A percentile compares a stretch with the other conserved stretches of the same genome.
Conservation (phyloP, 345 rosid genomes). For the Melaleuca quinquenervia region DNA sequence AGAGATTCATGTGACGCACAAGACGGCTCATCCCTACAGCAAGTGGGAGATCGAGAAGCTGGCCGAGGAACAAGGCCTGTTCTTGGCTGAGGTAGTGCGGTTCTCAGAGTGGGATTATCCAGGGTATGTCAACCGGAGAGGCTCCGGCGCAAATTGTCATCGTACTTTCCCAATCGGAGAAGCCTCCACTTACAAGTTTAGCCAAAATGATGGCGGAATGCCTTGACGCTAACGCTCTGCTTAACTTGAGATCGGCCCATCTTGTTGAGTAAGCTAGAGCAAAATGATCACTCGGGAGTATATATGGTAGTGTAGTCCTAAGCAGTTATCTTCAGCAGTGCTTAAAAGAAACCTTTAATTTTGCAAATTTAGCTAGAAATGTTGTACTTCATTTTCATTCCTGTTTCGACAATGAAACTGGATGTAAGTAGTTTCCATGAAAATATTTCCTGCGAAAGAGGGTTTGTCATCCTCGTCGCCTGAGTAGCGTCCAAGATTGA, state of each 20-base stretch:
- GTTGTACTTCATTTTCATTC: neutral
- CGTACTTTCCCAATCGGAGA: slow-evolving; percentile 23
- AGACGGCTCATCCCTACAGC: slow-evolving; percentile 29
- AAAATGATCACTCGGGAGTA: neutral
- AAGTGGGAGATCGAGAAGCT: slow-evolving; percentile 26
- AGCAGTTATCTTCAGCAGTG: neutral
- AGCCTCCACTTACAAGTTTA: slow-evolving; percentile 30
- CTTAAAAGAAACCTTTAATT: neutral
- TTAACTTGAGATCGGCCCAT: neutral
- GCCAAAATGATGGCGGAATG: neutral
- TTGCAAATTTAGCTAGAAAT: neutral
- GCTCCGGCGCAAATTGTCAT: slow-evolving; percentile 10
- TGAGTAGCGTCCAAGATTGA: neutral
- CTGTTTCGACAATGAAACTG: neutral
- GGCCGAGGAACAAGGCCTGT: slow-evolving; percentile 10
- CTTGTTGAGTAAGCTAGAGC: neutral
- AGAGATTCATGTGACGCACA: slow-evolving; percentile 49
- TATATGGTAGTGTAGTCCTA: neutral
- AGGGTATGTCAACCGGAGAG: slow-evolving; percentile 39
- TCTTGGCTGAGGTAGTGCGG: neutral
- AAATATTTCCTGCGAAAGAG: neutral
- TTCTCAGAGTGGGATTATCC: neutral
- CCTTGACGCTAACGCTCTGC: neutral
- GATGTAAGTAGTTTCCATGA: neutral
- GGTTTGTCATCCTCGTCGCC: neutral